A percentile compares a stretch with the other conserved stretches of the same genome.
These are phyloP conservation scores for Penicillium ochrochloron DNA, from an alignment of 495 filamentous ascomycete genomes.

Conservation along the genomic window DNA sequence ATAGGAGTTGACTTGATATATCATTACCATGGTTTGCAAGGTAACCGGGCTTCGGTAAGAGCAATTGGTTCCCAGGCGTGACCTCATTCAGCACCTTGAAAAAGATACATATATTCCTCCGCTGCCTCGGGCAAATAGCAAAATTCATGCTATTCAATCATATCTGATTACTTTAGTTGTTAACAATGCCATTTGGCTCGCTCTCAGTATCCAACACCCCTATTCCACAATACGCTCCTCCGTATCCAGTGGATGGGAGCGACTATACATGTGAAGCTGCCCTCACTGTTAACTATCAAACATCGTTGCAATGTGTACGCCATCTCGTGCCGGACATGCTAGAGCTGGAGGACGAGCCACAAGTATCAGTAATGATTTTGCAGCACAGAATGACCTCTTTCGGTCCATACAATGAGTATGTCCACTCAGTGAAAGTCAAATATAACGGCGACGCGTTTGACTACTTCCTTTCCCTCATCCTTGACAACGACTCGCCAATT, in stretches of 20 bases:
- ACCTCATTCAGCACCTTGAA: not conserved
- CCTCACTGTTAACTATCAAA: slow-evolving; percentile 10
- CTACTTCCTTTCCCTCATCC: slow-evolving; percentile 11
- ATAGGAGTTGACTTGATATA: not conserved
- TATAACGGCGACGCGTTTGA: slow-evolving; percentile 10
- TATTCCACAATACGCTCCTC: slow-evolving; percentile 13
- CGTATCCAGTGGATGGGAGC: slow-evolving; percentile 4
- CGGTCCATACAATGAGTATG: slow-evolving; percentile 13
- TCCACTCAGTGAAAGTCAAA: slow-evolving; percentile 10
- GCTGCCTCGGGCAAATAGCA: too few species aligned
- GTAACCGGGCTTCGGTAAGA: not conserved
- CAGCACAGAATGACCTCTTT: slow-evolving; percentile 8
- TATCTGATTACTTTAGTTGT: not conserved
- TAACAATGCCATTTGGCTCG: slow-evolving; percentile 9
- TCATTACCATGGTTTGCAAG: not conserved
- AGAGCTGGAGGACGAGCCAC: slow-evolving; percentile 8
- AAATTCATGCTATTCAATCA: not conserved
- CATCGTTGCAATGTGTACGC: slow-evolving; percentile 9
- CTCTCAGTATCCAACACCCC: slow-evolving; percentile 8
- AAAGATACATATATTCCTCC: not conserved
- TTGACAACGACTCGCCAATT: slow-evolving; percentile 8
- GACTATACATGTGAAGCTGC: slow-evolving; percentile 6
- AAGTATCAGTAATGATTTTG: slow-evolving; percentile 15
- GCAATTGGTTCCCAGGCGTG: not conserved
- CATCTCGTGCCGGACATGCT: slow-evolving; percentile 9